These are phyloP conservation scores for Coniochaeta sp. DNA, from an alignment of 2,329 filamentous ascomycete species.

Conservation along the genomic window DNA sequence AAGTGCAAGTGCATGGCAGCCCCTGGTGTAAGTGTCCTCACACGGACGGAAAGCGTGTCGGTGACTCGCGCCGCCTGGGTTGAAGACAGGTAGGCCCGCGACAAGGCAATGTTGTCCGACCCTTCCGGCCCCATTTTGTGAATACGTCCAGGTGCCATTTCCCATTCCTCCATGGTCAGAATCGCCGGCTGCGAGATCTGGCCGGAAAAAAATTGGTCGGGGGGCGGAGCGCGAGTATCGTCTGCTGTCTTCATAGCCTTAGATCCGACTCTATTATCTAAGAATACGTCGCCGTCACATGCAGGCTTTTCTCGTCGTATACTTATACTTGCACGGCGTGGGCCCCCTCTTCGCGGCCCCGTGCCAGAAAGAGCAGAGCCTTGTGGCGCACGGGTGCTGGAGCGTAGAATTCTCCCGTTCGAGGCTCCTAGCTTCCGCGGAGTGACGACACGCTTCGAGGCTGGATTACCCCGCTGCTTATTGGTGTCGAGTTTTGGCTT, in stretches of 20 bases:
- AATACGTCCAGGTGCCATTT: not conserved
- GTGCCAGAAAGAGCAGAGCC: not conserved
- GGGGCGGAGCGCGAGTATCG: not conserved
- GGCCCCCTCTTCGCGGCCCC: not conserved
- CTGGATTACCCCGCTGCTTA: not conserved
- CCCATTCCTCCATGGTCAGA: not conserved
- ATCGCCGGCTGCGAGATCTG: not conserved
- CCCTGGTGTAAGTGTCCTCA: no score
- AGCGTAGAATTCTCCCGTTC: not conserved
- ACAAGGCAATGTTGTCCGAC: not conserved
- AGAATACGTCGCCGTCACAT: not conserved
- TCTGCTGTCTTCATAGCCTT: not conserved
- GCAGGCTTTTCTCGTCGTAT: not conserved
- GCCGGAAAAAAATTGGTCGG: not conserved
- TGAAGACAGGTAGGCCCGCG: no score
- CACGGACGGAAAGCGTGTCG: no score
- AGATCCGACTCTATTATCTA: not conserved
- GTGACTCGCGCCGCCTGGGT: no score
- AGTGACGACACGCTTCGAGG: not conserved
- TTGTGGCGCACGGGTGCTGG: not conserved
- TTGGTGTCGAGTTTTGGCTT: not conserved
- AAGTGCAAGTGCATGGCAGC: no score
- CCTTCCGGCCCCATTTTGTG: not conserved
- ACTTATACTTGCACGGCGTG: not conserved
- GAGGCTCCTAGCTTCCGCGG: not conserved